These are phyloP conservation scores for Pythium scleroteichum DNA, from an alignment of 352 stramenopile species.

Conservation along the genomic window DNA sequence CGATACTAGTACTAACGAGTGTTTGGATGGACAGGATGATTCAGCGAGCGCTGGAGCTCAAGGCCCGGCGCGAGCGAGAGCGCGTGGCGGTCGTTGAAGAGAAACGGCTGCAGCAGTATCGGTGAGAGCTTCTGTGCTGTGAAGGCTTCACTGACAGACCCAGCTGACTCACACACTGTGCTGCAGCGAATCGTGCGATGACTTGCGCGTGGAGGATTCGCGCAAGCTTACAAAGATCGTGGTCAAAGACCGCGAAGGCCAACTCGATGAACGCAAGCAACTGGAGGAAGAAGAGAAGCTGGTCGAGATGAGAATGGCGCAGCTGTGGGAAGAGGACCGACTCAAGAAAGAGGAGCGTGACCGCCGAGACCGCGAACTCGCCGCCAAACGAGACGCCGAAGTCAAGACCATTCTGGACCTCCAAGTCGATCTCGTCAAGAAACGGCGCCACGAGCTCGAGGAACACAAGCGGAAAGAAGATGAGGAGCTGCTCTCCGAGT, in stretches of 20 bases:
- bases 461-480: constrained; percentile 50
- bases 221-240: constrained; percentile 63
- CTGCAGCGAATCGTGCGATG: constrained; percentile 66
- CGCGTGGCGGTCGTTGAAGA: constrained; percentile 64
- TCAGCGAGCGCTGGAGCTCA: constrained; percentile 67
- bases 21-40: constrained; percentile 54
- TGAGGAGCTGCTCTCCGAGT: constrained; percentile 56
- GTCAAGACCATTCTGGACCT: constrained; percentile 76
- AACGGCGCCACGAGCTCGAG: constrained; percentile 38
- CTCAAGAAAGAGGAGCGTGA: constrained; percentile 78
- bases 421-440: constrained; percentile 67
- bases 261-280: constrained; percentile 55
- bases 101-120: constrained; percentile 76
- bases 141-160: neutral
- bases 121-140: constrained; percentile 31
- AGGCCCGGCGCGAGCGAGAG: constrained; percentile 61
- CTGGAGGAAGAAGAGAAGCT: constrained; percentile 50
- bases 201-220: constrained; percentile 62
- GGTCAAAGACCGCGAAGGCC: constrained; percentile 53
- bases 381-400: constrained; percentile 57
- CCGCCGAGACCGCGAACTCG: constrained; percentile 47
- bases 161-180: neutral
- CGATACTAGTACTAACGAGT: neutral
- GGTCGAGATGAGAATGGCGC: constrained; percentile 57
- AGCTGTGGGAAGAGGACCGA: constrained; percentile 72